Evolutionary conservation across 1,284 basidiomycete genomes (phyloP).

Genomic region (Blastosporella zonata): DNA sequence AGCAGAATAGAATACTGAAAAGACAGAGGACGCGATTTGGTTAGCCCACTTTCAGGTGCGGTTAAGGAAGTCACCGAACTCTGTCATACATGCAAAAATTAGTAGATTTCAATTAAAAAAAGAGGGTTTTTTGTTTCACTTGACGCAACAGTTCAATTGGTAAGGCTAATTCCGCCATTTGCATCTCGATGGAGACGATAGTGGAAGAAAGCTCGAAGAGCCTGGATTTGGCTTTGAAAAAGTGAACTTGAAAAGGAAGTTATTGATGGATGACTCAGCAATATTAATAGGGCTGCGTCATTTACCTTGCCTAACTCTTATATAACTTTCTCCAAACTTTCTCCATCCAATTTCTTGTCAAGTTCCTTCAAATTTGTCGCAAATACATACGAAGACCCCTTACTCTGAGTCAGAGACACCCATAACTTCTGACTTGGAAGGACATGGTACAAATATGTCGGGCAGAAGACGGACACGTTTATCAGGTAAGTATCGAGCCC

Average conservation of each 20-base stretch:
- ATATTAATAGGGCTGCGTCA: not conserved
- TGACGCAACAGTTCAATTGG: slow-evolving; percentile 10
- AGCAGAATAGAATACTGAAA: slow-evolving; percentile 24
- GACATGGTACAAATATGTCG: slow-evolving; percentile 71
- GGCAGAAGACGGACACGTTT: slow-evolving; percentile 67
- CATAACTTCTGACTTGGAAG: not conserved
- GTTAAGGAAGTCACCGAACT: no score
- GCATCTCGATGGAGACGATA: not conserved
- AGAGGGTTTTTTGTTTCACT: slow-evolving; percentile 1
- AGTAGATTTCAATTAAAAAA: no score
- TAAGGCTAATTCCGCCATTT: not conserved
- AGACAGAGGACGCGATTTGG: no score
- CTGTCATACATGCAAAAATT: no score
- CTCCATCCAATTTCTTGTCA: not conserved
- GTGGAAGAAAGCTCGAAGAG: not conserved
- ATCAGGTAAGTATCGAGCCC: slow-evolving; percentile 40
- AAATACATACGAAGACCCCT: no score
- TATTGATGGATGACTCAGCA: not conserved
- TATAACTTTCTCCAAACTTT: not conserved
- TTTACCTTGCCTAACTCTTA: not conserved
- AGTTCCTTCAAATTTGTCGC: not conserved
- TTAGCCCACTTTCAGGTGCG: no score
- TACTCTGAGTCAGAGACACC: not conserved
- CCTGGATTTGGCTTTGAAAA: not conserved
- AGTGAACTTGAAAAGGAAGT: not conserved